A percentile compares a stretch with the other conserved stretches of the same genome.
Conservation (phyloP, 2,329 filamentous ascomycete genomes). For the Camillea tinctor region DNA sequence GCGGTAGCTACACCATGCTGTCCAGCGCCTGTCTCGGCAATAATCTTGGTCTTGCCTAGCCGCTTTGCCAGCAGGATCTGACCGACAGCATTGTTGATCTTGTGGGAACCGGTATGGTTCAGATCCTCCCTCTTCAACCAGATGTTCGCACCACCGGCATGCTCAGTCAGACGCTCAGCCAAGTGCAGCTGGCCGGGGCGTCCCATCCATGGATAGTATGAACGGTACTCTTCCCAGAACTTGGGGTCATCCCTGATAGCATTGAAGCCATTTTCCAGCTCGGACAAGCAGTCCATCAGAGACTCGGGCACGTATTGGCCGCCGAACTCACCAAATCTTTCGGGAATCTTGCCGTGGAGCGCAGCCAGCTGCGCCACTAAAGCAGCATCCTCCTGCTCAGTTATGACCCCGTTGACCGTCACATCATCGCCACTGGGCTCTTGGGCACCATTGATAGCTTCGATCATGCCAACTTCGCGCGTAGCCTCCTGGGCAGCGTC, state of each 20-base stretch:
- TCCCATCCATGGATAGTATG: slow-evolving; percentile 97
- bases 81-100: slow-evolving; percentile 98
- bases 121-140: slow-evolving; percentile 98
- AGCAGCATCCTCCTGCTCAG: slow-evolving; percentile 50
- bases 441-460: slow-evolving; percentile 62
- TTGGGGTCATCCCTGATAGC: slow-evolving; percentile 79
- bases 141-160: slow-evolving; percentile 90
- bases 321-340: slow-evolving; percentile 92
- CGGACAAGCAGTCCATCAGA: slow-evolving; percentile 90
- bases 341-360: slow-evolving; percentile 75
- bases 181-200: slow-evolving; percentile 88
- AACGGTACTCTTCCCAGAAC: slow-evolving; percentile 97
- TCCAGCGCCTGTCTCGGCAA: slow-evolving; percentile 94
- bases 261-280: slow-evolving; percentile 90
- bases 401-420: slow-evolving; percentile 67
- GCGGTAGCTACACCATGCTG: slow-evolving; percentile 98
- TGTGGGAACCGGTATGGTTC: slow-evolving; percentile 97
- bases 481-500: slow-evolving; percentile 42
- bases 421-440: slow-evolving; percentile 59
- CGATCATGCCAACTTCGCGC: slow-evolving; percentile 67
- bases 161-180: slow-evolving; percentile 81
- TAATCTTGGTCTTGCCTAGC: slow-evolving; percentile 93
- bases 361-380: slow-evolving; percentile 83
- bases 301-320: slow-evolving; percentile 97
- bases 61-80: slow-evolving; percentile 84